Evolutionary conservation across 805 yeast genomes (phyloP).

Genomic region (Lipomyces kockii): DNA sequence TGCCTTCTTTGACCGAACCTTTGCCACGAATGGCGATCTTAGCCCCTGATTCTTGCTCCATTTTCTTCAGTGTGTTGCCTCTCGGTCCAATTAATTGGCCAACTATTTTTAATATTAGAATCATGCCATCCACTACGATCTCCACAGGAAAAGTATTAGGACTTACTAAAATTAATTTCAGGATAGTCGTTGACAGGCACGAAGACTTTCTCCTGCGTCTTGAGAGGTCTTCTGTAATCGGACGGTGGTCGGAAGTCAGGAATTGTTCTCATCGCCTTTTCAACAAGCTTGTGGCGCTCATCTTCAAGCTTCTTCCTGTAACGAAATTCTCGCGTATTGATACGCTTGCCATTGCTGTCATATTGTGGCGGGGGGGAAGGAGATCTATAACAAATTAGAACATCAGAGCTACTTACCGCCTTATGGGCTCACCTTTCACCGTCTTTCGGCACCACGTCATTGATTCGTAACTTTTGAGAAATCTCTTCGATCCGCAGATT

Average conservation of each 20-base stretch:
- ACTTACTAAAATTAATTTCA: constrained; percentile 70
- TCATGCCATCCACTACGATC: neutral
- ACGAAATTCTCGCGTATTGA: constrained; percentile 79
- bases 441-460: constrained; percentile 56
- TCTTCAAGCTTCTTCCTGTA: constrained; percentile 65
- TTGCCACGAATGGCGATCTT: constrained; percentile 89
- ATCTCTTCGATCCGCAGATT: constrained; percentile 81
- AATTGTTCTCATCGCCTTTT: constrained; percentile 67
- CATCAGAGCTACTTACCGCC: neutral
- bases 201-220: constrained; percentile 77
- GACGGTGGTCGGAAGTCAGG: constrained; percentile 82
- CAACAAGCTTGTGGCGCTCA: constrained; percentile 81
- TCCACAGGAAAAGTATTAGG: neutral
- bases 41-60: constrained; percentile 88
- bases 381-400: constrained; percentile 46
- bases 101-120: constrained; percentile 46
- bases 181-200: constrained; percentile 88
- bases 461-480: constrained; percentile 59
- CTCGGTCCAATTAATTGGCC: constrained; percentile 94
- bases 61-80: constrained; percentile 80
- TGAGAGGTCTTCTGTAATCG: constrained; percentile 72
- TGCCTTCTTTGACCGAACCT: constrained; percentile 95
- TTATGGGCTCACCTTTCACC: constrained; percentile 45
- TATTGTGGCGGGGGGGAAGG: constrained; percentile 94
- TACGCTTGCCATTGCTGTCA: constrained; percentile 80